Evolutionary conservation across 345 rosid genomes (phyloP), one percentile per base, ranked within the genome.

Genomic region (Gossypium thurberi): DNA sequence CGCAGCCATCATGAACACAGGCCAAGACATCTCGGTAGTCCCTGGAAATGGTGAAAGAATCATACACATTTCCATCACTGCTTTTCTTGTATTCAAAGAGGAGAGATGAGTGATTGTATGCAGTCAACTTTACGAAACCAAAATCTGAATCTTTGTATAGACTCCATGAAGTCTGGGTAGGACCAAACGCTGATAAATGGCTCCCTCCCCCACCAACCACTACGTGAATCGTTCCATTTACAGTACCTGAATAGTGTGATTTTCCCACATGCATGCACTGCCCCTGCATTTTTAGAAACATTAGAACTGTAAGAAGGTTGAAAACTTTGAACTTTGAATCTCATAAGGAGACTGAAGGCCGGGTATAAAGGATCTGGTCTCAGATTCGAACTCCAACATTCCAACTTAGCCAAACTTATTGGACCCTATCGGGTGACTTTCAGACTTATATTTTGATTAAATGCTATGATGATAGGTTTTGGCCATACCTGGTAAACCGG

Each of bases 81-180:
- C 97, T 94, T 77, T 81, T 94, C 84, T 89, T 90, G 86, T 94
- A 94, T 87, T 94, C 97, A 37, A 88, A 89, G 12, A 88, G 87
- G 65, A 94, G 84, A 23, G 82, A 84, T 9, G 98, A 90, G 70
- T 86, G 97, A 69, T 92, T 84, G 20, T 82, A 85, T 58, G 97
- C 90, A 5, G 97, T 90, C 79, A 92, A 26, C 81, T 94, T 92
- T 43, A 85, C 97, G 69, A 92, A 94, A 55, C 98, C 97, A 46
- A 6, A 88, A 76, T 92, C 97, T 14, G 62, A 81, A 73, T 94
- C 97, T 77, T 87, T 82, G 79, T 86, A 83, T 15, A 94, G 63
- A 80, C 98, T 92, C 97, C 98, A 90, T 10, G 72, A 69, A 2
- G 59, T 65, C 67, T 7, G 92, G 90, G 0, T 33, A 47, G 44